Percentiles rank a stretch among this genome's conserved stretches.
Conservation (phyloP, 2,329 filamentous ascomycete species). For the Ceratocystis variospora region DNA sequence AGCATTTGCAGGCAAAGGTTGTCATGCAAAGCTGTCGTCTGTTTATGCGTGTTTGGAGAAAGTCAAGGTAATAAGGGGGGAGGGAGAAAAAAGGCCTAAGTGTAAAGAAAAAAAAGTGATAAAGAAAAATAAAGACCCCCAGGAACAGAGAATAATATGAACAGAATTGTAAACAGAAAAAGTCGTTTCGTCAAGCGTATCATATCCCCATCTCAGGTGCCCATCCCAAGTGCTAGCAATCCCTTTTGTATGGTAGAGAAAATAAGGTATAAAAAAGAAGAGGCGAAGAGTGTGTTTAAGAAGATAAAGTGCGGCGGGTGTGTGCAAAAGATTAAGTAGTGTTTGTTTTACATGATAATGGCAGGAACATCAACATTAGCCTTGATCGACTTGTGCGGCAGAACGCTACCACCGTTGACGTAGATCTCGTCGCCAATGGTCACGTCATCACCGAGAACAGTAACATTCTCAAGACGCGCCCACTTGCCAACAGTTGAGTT, state of each 20-base stretch:
- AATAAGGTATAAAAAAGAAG: slow-evolving; percentile 7
- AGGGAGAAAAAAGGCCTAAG: neutral
- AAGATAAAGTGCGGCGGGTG: slow-evolving; percentile 11
- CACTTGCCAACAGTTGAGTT: slow-evolving; percentile 92
- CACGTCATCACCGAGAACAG: slow-evolving; percentile 94
- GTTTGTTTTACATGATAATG: slow-evolving; percentile 47
- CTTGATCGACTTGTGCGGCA: slow-evolving; percentile 99
- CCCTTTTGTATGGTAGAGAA: slow-evolving; percentile 10
- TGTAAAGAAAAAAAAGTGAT: slow-evolving; percentile 11
- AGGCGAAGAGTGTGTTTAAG: slow-evolving; percentile 16
- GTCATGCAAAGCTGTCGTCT: neutral
- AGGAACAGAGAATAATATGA: slow-evolving; percentile 17
- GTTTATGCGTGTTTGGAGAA: neutral
- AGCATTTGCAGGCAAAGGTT: neutral
- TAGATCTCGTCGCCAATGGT: slow-evolving; percentile 97
- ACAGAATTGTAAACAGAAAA: slow-evolving; percentile 19
- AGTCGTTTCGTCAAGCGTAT: slow-evolving; percentile 15
- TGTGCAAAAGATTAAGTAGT: slow-evolving; percentile 7
- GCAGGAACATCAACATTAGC: slow-evolving; percentile 75
- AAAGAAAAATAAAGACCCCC: slow-evolving; percentile 10
- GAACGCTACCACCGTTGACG: slow-evolving; percentile 88
- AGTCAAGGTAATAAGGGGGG: too few relatives aligned
- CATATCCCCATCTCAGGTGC: slow-evolving; percentile 17
- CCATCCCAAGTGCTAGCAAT: slow-evolving; percentile 18
- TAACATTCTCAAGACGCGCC: slow-evolving; percentile 94